Conservation (phyloP, 2,329 filamentous ascomycete species). For the Exophiala oligosperma region DNA sequence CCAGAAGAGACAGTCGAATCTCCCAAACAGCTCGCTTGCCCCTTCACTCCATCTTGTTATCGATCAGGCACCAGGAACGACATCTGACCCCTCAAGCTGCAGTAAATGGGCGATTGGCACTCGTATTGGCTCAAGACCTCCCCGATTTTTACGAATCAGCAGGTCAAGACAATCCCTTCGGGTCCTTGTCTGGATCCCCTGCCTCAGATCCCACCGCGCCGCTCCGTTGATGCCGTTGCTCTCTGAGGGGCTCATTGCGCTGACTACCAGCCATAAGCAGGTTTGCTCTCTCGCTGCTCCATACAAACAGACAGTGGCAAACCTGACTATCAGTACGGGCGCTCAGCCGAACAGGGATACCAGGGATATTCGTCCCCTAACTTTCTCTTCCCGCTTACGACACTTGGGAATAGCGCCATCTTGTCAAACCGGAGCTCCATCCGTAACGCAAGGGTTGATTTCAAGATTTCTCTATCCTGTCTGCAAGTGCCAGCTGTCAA, state of each 20-base stretch:
- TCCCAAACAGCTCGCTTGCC: background rate
- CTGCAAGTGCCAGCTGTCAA: background rate
- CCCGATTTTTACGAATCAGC: slow-evolving; percentile 10
- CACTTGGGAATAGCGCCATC: background rate
- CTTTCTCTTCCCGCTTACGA: background rate
- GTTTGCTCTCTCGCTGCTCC: background rate
- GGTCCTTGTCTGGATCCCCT: background rate
- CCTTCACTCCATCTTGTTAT: background rate
- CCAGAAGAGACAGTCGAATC: background rate
- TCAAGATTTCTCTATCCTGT: background rate
- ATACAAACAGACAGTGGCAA: no score
- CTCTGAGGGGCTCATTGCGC: background rate
- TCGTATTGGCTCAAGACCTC: slow-evolving; percentile 11
- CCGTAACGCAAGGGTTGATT: background rate
- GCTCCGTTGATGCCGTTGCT: background rate
- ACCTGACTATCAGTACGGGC: no score
- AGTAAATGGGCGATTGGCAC: background rate
- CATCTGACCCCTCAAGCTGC: background rate
- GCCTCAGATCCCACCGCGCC: background rate
- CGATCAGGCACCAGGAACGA: background rate
- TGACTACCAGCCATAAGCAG: background rate
- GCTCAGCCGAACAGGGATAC: background rate
- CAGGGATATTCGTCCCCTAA: background rate
- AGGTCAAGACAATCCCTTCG: background rate
- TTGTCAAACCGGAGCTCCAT: background rate